Base-by-base conservation (phyloP, 2,329 filamentous ascomycete genomes). In the Calonectria ilicicola region DNA sequence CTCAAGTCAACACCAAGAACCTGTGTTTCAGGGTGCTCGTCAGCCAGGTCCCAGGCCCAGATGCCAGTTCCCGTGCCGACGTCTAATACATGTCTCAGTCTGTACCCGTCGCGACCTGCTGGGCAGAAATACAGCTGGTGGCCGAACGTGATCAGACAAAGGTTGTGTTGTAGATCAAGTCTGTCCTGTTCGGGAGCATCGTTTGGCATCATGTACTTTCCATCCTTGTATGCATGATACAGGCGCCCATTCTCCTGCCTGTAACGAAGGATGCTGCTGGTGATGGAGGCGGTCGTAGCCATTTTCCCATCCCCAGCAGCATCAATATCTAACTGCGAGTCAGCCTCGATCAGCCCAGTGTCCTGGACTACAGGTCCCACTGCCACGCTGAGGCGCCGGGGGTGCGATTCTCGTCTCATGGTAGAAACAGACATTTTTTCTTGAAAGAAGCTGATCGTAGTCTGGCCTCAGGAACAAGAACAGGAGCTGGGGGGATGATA, bases 171-270 rank as follows among this genome's bases (percentile, higher is more conserved):
- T 9, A 78, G 32, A 29, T 81, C 80, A 1, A 78, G 73, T 1
- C 76, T 56, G 1, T 77, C 72, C 2, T 78, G 76, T 40, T 78
- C 76, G 3, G 56, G 73, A 3, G 64, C 65, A 26, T 77, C 74
- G 8, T 76, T 76, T 1, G 76, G 76, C 12, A 78, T 68, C 3
- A 76, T 19, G 51, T 76, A 78, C 10, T 75, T 69, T 0, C 74
- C 76, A 14, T 82, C 81, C 26, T 81, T 81, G 53, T 79, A 80
- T 0, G 72, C 76, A 38, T 81, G 80, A n/a, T 81, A 82, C 0
- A 77, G 80, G 14, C 80, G 75, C 1, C 80, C 80, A 14, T 82
- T 80, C 27, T 82, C 80, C 21, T 77, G 44, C 9, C 79, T 75
- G 26, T 80, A 81, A 3, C 69, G 73, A 2, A 78, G 65, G 6